phyloP scores from a whole-genome alignment of 257 asterid genomes.

The Cordia subcordata region DNA sequence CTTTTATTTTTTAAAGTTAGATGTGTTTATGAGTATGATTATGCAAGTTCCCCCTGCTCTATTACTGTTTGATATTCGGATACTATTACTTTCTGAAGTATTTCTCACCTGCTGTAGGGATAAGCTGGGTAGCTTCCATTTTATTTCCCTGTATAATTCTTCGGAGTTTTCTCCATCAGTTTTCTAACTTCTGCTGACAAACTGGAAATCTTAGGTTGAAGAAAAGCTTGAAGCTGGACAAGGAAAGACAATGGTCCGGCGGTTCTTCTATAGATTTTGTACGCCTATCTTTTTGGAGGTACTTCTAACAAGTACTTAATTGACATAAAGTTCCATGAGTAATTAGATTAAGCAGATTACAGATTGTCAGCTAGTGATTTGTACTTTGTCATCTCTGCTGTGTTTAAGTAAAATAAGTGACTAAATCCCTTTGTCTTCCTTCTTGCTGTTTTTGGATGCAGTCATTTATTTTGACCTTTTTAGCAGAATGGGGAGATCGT shows the following conservation, averaged over 20 bases:
- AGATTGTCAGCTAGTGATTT: neutral
- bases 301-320: neutral
- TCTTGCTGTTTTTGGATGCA: constrained; percentile 29
- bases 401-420: too few relatives aligned
- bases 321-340: neutral
- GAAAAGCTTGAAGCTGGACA: constrained; percentile 88
- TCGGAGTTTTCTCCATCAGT: neutral
- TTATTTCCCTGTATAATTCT: neutral
- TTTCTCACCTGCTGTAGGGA: too few relatives aligned
- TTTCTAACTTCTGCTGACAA: too few relatives aligned
- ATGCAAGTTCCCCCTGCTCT: too few relatives aligned
- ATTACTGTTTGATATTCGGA: too few relatives aligned
- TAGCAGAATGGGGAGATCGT: constrained; percentile 99
- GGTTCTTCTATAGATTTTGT: constrained; percentile 77
- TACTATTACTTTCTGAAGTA: too few relatives aligned
- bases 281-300: constrained; percentile 93
- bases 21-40: too few relatives aligned
- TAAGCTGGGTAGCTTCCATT: too few relatives aligned
- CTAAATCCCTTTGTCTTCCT: neutral
- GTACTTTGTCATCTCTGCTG: too few relatives aligned
- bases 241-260: constrained; percentile 63
- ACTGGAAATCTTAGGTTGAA: constrained; percentile 49
- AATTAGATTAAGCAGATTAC: neutral
- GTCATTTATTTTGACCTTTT: constrained; percentile 88
- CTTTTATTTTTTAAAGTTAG: neutral